These are phyloP conservation scores for Novymonas esmeraldas DNA, from an alignment of 208 protist species.

Conservation along the genomic window DNA sequence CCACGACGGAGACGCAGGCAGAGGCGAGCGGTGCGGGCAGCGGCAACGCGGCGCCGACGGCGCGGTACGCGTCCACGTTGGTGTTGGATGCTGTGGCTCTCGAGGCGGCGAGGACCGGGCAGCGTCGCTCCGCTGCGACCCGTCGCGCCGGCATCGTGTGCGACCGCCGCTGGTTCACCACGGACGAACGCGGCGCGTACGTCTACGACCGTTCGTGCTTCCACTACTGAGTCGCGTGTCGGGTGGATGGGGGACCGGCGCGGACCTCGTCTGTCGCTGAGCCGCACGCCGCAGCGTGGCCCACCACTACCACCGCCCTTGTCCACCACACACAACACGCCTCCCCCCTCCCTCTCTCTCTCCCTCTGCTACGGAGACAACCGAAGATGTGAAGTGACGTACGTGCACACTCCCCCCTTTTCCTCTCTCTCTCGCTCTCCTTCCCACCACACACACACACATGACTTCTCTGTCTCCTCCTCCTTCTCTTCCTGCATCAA, in stretches of 20 bases:
- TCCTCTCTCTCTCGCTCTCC: neutral
- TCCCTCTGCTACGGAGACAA: neutral
- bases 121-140: neutral
- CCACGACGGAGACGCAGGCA: neutral
- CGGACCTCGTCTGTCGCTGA: neutral
- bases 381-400: too few relatives aligned
- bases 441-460: neutral
- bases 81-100: constrained; percentile 20
- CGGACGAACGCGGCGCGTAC: constrained; percentile 16
- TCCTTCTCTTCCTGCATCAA: too few relatives aligned
- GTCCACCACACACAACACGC: neutral
- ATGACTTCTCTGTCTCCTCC: too few relatives aligned
- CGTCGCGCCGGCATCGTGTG: constrained; percentile 9
- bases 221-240: constrained; percentile 24
- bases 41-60: neutral
- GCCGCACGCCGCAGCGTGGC: too few relatives aligned
- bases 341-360: neutral
- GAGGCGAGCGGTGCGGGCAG: neutral
- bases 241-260: neutral
- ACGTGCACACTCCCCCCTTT: neutral
- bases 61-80: constrained; percentile 20
- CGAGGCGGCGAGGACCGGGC: constrained; percentile 9
- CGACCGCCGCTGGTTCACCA: constrained; percentile 26
- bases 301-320: neutral
- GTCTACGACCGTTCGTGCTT: constrained; percentile 24